Base-by-base conservation (phyloP, 2,329 filamentous ascomycete species). In the Byssothecium circinans region DNA sequence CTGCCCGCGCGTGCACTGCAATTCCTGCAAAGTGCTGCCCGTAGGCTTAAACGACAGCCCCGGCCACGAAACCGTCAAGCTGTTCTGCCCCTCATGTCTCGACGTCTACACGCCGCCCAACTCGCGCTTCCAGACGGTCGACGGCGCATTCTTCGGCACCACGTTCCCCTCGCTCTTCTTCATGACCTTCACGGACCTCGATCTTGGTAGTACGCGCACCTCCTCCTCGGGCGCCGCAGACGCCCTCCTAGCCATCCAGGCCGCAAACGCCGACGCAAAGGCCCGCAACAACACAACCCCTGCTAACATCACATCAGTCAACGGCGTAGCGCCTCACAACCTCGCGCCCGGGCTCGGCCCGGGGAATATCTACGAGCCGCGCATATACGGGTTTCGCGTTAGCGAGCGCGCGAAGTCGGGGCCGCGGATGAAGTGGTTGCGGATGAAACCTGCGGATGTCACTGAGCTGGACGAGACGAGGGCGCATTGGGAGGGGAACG, bases 81-180 rank as follows among this genome's bases (percentile, higher is more conserved):
- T 99, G 18, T 99, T 96, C 76, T 99, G 94, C 70, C 94, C 94
- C 2, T 91, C 89, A 53, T 99, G 94, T 73, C 83, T 96, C 57
- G 94, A 99, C 69, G 89, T 97, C 63, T 99, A 97, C 73, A 94
- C 94, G 0, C 94, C 94, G 3, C 94, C 94, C 33, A 99, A 97
- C 77, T 96, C 90, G 65, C 85, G 94, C 17, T 99, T 97, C 70
- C 94, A 97, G 73, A 92, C 90, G 2, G 94, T 99, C 27, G 94
- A 99, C 61, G 94, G 94, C 43, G 94, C 94, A 38, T 99, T 97
- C 77, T 99, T 99, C 67, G 94, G 94, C 39, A 92, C 94, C 44
- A 99, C 94, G 0, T 99, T 99, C 70, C 91, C 91, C 52, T 91
- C 91, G 37, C 84, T 99, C 50, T 99, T 99, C 77, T 90, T 99